Base-by-base conservation (phyloP, 2,329 filamentous ascomycete genomes). In the Pestalotiopsis fici region DNA sequence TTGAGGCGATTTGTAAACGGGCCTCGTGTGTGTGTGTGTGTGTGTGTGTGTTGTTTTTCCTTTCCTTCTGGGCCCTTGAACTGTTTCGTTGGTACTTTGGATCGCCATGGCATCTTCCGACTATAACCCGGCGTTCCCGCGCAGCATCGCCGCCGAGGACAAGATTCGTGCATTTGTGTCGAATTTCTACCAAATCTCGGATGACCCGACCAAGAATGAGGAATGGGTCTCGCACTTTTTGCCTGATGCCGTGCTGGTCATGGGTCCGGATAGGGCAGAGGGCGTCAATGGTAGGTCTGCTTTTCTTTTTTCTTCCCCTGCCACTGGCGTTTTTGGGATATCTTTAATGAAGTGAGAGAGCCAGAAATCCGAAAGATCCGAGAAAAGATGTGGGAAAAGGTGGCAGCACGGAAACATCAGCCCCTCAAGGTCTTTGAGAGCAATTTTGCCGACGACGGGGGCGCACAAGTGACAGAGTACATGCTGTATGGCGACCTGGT, bases 161-260 rank as follows among this genome's bases (percentile, higher is more conserved):
- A 70, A 65, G 59, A 28, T 79, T 39, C 74, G 74, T 66, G 37
- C 69, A 3, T 85, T 85, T 62, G 78, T 85, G 67, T 77, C 78
- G 66, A 74, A 75, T 37, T 86, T 86, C 71, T 86, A 82, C 73
- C 76, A 73, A 3, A 71, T 77, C 13, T 85, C 83, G 27, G 84
- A 86, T 70, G 78, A 78, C 27, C 72, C 74, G 3, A 77, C 77
- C n/a, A 73, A 74, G 68, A 79, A 83, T 60, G 79, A 82, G 66
- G 76, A 80, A 55, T 86, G 84, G 84, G 73, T 82, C 18, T 73
- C 74, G 37, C 79, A 74, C 50, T 86, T 85, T 71, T 73, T 72
- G 2, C 71, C 80, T 3, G 81, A 82, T 60, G 83, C 83, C n/a
- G 71, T 71, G 23, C 73, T 85, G 9, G 73, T 79, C 5, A 81